A percentile compares a stretch with the other conserved stretches of the same genome.
phyloP scores from a whole-genome alignment of 345 rosid species.

The Aquilaria yunnanensis region DNA sequence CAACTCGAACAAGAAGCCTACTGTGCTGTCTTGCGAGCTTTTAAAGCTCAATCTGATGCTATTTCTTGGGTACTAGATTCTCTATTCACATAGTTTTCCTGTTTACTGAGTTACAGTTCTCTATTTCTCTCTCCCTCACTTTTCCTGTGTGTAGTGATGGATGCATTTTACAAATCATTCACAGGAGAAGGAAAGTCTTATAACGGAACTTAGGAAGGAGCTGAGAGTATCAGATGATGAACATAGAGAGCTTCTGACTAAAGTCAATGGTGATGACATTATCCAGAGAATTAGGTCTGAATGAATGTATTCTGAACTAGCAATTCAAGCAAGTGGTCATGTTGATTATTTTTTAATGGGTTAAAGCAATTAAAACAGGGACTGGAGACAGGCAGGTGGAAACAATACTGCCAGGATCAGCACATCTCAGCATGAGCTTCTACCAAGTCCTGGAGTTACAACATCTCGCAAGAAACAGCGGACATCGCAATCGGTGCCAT shows the following conservation, averaged over 20 bases:
- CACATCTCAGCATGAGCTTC: constrained; percentile 46
- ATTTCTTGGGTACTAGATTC: constrained; percentile 76
- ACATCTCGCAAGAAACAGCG: constrained; percentile 84
- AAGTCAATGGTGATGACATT: constrained; percentile 80
- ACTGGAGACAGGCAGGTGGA: constrained; percentile 86
- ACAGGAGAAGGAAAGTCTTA: constrained; percentile 92
- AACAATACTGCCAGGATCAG: constrained; percentile 49
- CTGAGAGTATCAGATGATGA: constrained; percentile 94
- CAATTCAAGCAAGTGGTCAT: constrained; percentile 6
- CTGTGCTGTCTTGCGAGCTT: constrained; percentile 85
- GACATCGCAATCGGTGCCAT: constrained; percentile 56
- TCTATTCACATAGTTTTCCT: background rate
- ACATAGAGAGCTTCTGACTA: constrained; percentile 81
- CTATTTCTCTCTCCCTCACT: background rate
- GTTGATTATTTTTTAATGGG: constrained; percentile 8
- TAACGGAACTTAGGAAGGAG: constrained; percentile 92
- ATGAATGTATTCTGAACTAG: constrained; percentile 9
- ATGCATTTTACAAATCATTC: background rate
- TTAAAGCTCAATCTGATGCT: constrained; percentile 98
- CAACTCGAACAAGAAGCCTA: constrained; percentile 97
- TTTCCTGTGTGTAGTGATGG: background rate
- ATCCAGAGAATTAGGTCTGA: constrained; percentile 74
- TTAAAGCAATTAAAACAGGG: constrained; percentile 39
- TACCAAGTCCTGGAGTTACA: constrained; percentile 72
- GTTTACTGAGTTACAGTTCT: background rate